phyloP scores from a whole-genome alignment of 257 asterid genomes.

The Galeopsis tetrahit region DNA sequence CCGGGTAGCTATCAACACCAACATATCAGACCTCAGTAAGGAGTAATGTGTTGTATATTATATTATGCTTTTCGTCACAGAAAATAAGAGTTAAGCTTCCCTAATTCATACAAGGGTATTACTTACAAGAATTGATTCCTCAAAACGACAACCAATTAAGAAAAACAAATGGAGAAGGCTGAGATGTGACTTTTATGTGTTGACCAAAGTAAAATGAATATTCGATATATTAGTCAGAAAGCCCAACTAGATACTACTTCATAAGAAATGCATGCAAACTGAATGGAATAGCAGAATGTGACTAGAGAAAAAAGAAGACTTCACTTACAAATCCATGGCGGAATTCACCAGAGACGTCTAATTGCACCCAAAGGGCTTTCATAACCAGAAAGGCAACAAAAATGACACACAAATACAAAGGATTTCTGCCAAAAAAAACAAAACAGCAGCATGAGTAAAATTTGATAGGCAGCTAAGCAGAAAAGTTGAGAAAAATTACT shows the following conservation, averaged over 20 bases:
- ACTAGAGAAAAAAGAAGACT: constrained; percentile 2
- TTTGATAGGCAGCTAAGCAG: constrained; percentile 24
- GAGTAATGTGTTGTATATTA: not conserved
- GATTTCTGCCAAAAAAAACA: constrained; percentile 59
- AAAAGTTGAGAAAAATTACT: not conserved
- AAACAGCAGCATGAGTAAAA: constrained; percentile 24
- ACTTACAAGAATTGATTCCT: constrained; percentile 1
- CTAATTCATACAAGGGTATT: constrained; percentile 6
- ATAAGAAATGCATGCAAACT: constrained; percentile 9
- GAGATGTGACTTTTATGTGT: not conserved
- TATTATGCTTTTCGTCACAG: constrained; percentile 1
- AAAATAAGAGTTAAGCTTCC: constrained; percentile 10
- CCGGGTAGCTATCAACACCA: constrained; percentile 65
- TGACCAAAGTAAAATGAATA: not conserved
- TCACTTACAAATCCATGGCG: constrained; percentile 74
- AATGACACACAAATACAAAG: constrained; percentile 68
- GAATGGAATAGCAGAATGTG: constrained; percentile 16
- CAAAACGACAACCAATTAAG: not conserved
- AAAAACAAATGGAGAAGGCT: not conserved
- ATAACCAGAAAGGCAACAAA: constrained; percentile 59
- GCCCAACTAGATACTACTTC: constrained; percentile 7
- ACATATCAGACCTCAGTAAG: constrained; percentile 28
- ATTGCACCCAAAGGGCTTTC: constrained; percentile 91
- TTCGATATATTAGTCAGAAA: not conserved
- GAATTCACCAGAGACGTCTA: constrained; percentile 76